Evolutionary conservation across 148 eudicot genomes (phyloP), one percentile per base, ranked within the genome.

Genomic region (Rhododendron griersonianum): DNA sequence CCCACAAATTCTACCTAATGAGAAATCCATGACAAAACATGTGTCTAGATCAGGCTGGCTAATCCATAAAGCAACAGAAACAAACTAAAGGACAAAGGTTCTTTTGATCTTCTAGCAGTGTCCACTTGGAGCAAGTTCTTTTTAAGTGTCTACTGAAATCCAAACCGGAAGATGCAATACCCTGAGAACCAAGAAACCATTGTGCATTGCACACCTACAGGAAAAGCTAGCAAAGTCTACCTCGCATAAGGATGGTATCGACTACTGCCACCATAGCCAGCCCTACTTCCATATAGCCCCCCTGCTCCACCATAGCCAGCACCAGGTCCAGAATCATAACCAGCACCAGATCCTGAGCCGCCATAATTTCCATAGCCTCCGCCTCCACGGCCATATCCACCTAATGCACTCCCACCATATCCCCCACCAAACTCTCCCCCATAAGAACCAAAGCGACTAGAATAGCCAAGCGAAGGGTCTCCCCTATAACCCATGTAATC

Each of bases 391-490:
- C 88, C 88, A 85, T 86, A 89, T 7, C 82, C 81, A 50, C 88
- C 85, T 23, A 87, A 13, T 35, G 87, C 89, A 82, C 86, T 87
- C 48, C 81, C 88, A 59, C 86, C 89, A 80, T 87, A 90, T 45
- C 89, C 89, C 55, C 88, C 88, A 81, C 89, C 85, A 73, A 71
- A 78, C 21, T 85, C 88, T 59, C 89, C 89, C 57, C 63, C 78
- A 48, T 80, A 85, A 18, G 89, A 81, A 83, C 91, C 88, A 90
- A 78, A 89, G 63, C 91, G 91, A 74, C 89, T 83, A 87, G 91
- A 82, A 55, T 90, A 90, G 69, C 87, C 47, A 59, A 84, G 82
- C 39, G 91, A 55, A 25, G 89, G 85, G 47, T 90, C 91, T 63
- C 88, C 89, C 78, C 91, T 81, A 71, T 86, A 90, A 78, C 90